phyloP scores from a whole-genome alignment of 2,329 filamentous ascomycete genomes.

The Magnaporthiopsis incrustans region DNA sequence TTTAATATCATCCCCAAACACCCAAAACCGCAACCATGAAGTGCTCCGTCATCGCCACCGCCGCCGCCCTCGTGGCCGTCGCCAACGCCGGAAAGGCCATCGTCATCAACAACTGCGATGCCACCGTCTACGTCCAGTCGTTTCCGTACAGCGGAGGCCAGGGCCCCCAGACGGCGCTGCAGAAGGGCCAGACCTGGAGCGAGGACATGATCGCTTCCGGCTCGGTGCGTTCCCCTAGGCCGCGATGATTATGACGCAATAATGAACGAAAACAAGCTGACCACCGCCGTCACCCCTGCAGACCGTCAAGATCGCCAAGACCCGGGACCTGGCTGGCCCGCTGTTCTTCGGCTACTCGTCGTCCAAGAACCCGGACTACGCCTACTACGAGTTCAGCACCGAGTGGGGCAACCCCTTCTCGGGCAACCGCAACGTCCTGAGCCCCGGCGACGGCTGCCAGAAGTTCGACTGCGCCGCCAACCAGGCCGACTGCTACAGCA shows the following conservation, averaged over 20 bases:
- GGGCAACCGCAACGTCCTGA: constrained; percentile 26
- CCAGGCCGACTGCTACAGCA: constrained; percentile 31
- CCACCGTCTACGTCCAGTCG: constrained; percentile 28
- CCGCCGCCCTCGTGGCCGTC: constrained; percentile 24
- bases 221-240: constrained; percentile 22
- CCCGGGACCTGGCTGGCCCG: constrained; percentile 25
- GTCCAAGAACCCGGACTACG: constrained; percentile 24
- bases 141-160: constrained; percentile 24
- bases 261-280: constrained; percentile 10
- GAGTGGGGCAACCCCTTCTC: constrained; percentile 34
- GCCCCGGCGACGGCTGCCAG: constrained; percentile 27
- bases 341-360: constrained; percentile 37
- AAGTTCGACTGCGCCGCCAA: constrained; percentile 29
- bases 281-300: constrained; percentile 10
- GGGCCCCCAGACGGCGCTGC: constrained; percentile 24
- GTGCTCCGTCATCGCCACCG: constrained; percentile 18
- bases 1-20: neutral
- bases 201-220: constrained; percentile 27
- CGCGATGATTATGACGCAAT: neutral
- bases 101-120: constrained; percentile 27
- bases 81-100: constrained; percentile 26
- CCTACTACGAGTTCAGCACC: constrained; percentile 28
- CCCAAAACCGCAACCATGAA: constrained; percentile 18
- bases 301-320: constrained; percentile 33
- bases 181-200: constrained; percentile 24